phyloP scores from a whole-genome alignment of 148 eudicot genomes.

The Camellia sinensis region DNA sequence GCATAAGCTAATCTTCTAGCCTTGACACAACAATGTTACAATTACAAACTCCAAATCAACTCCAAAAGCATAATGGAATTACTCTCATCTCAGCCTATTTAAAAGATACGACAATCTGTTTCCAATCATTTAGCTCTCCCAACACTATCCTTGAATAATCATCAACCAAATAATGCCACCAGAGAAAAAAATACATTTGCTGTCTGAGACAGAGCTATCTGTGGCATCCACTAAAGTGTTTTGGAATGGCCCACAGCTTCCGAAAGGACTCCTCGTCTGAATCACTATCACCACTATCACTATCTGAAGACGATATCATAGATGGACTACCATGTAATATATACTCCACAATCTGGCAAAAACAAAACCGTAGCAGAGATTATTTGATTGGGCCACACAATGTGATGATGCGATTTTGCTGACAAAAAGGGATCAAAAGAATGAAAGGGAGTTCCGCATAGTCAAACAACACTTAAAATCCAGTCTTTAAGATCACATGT shows the following conservation, averaged over 20 bases:
- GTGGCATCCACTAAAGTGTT: not conserved
- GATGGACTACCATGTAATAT: slow-evolving; percentile 33
- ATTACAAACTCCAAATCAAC: not conserved
- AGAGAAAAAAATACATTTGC: not conserved
- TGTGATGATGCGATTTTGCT: not conserved
- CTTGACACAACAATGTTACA: not conserved
- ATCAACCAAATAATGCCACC: not conserved
- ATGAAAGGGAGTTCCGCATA: too few species aligned
- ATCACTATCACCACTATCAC: slow-evolving; percentile 68
- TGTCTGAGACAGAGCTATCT: not conserved
- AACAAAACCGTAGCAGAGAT: not conserved
- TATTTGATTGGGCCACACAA: not conserved
- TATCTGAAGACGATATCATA: slow-evolving; percentile 39
- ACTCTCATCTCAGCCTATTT: not conserved
- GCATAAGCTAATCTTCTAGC: slow-evolving; percentile 6
- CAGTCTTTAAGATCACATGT: not conserved
- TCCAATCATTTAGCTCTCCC: not conserved
- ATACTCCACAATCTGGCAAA: slow-evolving; percentile 59
- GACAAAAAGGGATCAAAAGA: not conserved
- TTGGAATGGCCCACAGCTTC: slow-evolving; percentile 46
- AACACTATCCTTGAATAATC: not conserved
- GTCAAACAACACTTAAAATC: too few species aligned
- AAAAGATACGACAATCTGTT: not conserved
- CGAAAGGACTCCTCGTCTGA: slow-evolving; percentile 35
- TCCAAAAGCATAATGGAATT: not conserved